phyloP scores from a whole-genome alignment of 495 filamentous ascomycete genomes.

The Penicillium flavigenum region DNA sequence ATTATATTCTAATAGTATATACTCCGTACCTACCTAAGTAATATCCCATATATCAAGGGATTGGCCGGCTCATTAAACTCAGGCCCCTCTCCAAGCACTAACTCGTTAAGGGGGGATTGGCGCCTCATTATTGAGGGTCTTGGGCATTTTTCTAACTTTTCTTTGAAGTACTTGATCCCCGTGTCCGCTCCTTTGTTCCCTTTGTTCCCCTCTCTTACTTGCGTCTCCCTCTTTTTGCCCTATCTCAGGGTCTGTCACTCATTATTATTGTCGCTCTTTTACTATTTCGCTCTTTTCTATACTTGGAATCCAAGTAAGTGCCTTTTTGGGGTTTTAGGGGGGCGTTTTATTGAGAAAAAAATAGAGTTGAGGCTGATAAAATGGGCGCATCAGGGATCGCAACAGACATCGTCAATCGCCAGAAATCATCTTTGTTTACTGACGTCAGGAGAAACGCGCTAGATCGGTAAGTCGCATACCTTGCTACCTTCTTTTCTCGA shows the following conservation, averaged over 20 bases:
- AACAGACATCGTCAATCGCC: neutral
- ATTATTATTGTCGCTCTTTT: conserved; percentile 12
- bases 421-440: conserved; percentile 23
- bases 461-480: conserved; percentile 27
- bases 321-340: neutral
- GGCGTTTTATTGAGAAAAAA: neutral
- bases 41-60: conserved; percentile 22
- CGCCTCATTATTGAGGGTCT: conserved; percentile 1
- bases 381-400: neutral
- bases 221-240: conserved; percentile 13
- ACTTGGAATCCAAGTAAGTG: neutral
- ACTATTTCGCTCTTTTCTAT: conserved; percentile 7
- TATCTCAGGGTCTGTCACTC: conserved; percentile 23
- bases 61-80: conserved; percentile 18
- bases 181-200: conserved; percentile 13
- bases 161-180: conserved; percentile 25
- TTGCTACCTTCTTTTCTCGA: conserved; percentile 1
- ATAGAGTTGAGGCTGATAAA: conserved; percentile 8
- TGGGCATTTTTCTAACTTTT: neutral
- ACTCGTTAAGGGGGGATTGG: conserved; percentile 5
- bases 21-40: neutral
- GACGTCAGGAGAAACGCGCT: conserved; percentile 26
- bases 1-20: neutral
- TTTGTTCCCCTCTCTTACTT: neutral
- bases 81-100: conserved; percentile 11